Base-by-base conservation (phyloP, 805 yeast genomes). In the Candida namnaoensis region DNA sequence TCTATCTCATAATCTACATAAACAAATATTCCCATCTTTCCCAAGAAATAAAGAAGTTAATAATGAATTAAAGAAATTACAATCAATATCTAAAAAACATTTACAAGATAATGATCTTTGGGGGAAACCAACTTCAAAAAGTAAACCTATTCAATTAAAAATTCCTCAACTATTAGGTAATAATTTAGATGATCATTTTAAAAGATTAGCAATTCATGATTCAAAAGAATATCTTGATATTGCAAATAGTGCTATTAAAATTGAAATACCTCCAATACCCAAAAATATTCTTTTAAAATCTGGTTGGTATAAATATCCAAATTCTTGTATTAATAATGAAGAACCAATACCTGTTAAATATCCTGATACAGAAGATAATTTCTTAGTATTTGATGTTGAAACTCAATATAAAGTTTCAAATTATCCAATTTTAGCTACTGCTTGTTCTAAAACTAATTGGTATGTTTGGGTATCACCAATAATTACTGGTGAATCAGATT, bases 391-490 rank as follows among this genome's bases (percentile, higher is more conserved):
- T 58, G 99, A 93, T 60, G 90, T 87, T 10, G 99, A 93, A 58
- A 86, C 82, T 0, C 57, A 90, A 53, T 90, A 88, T 61, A 81
- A 86, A 49, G 61, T 77, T 1, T 76, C 93, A 0, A 74, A 72
- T 4, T 90, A 78, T 55, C 81, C 98, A 0, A 76, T 84, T 0
- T 56, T 93, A 60, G 96, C 96, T 2, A 74, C 85, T 0, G 95
- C 96, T 10, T 80, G 72, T 2, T 78, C 96, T 0, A 57, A 69
- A 0, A 66, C 71, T 9, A 95, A 96, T 0, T 88, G 97, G 95
- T 93, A 90, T 55, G 79, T 81, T 0, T 93, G 99, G 99, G 80
- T 88, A 8, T 88, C 96, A 0, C 99, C 99, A 0, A 80, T 72
- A 56, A 58, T 93, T 19, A 70, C 83, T 1, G 74, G 73, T 3